These are phyloP conservation scores for Gamsiella multidivaricata DNA, from an alignment of 192 early-diverging fungal species.

Conservation along the genomic window DNA sequence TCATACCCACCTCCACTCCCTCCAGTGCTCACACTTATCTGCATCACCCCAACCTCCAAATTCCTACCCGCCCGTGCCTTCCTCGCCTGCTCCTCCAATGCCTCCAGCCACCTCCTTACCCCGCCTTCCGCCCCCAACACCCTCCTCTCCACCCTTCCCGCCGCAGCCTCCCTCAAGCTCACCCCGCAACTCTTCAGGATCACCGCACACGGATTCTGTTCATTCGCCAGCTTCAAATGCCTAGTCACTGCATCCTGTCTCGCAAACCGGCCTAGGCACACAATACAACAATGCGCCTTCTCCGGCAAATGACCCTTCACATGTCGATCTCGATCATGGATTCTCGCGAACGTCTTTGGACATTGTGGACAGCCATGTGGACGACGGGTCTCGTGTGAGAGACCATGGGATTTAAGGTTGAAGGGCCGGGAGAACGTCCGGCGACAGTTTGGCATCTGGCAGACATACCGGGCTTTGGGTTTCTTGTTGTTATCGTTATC, in stretches of 20 bases:
- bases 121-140: conserved; percentile 15
- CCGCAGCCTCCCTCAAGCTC: conserved; percentile 23
- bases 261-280: conserved; percentile 74
- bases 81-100: conserved; percentile 11
- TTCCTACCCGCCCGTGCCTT: conserved; percentile 13
- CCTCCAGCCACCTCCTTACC: conserved; percentile 13
- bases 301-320: conserved; percentile 73
- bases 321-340: conserved; percentile 82
- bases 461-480: conserved; percentile 13
- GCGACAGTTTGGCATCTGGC: conserved; percentile 17
- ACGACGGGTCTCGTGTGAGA: conserved; percentile 73
- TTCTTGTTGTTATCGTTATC: conserved; percentile 3
- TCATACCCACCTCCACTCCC: too few relatives aligned
- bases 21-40: too few relatives aligned
- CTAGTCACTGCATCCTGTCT: conserved; percentile 46
- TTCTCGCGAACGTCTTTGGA: conserved; percentile 79
- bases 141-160: conserved; percentile 12
- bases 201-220: conserved; percentile 28
- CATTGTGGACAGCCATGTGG: conserved; percentile 78
- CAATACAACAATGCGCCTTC: conserved; percentile 74
- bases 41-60: background rate
- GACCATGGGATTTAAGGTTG: conserved; percentile 77
- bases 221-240: conserved; percentile 35
- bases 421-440: conserved; percentile 73
- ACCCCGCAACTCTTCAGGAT: conserved; percentile 14